Percentiles rank a stretch among this genome's conserved stretches.
Evolutionary conservation across 257 asterid genomes (phyloP).

Genomic region (Mentha longifolia): DNA sequence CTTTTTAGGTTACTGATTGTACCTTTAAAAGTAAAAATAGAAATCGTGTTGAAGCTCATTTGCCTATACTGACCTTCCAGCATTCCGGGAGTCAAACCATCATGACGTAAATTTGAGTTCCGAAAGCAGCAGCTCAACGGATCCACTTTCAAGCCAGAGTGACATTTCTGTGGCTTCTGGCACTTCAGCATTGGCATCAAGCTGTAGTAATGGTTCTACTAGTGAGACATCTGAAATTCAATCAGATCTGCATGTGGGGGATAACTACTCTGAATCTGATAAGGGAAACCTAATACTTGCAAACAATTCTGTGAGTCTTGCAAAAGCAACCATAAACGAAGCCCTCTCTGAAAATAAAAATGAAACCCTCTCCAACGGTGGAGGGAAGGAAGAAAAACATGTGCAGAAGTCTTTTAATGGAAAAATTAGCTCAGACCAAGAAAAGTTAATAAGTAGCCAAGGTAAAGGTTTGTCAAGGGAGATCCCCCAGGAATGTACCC

Average conservation of each 20-base stretch:
- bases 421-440: constrained; percentile 26
- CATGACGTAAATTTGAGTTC: constrained; percentile 36
- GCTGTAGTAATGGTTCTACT: constrained; percentile 39
- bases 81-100: constrained; percentile 54
- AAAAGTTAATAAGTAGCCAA: constrained; percentile 17
- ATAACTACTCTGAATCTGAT: constrained; percentile 30
- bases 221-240: constrained; percentile 47
- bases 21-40: constrained; percentile 5
- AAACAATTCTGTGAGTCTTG: constrained; percentile 30
- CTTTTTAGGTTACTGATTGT: not conserved
- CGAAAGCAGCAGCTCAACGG: constrained; percentile 40
- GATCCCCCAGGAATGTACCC: constrained; percentile 33
- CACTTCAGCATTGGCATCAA: constrained; percentile 41
- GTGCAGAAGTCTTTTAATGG: constrained; percentile 21
- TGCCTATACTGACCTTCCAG: constrained; percentile 44
- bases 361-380: constrained; percentile 27
- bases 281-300: constrained; percentile 32
- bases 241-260: constrained; percentile 32
- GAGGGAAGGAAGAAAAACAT: constrained; percentile 32
- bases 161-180: constrained; percentile 45
- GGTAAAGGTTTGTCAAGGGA: constrained; percentile 28
- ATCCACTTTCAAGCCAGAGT: constrained; percentile 42
- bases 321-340: constrained; percentile 36
- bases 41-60: constrained; percentile 15
- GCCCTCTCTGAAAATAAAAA: constrained; percentile 33